Conservation (phyloP, 371 early-diverging fungal species). For the Saksenaea oblongispora region DNA sequence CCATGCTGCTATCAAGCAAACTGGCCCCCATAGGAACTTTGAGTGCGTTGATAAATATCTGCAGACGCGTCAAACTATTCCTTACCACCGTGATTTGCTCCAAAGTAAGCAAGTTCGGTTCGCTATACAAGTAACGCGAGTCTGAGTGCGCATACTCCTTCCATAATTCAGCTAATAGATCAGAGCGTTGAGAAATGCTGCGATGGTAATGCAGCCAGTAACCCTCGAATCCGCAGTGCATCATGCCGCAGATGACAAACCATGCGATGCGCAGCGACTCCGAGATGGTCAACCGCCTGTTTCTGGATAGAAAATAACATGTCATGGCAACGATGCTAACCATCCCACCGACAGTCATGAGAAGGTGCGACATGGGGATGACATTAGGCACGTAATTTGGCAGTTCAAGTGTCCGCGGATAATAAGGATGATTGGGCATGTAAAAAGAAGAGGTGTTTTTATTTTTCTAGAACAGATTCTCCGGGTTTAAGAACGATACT, state of each 20-base stretch:
- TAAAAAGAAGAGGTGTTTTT: neutral
- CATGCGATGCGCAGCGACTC: slow-evolving; percentile 64
- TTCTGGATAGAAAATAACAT: slow-evolving; percentile 20
- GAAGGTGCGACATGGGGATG: slow-evolving; percentile 33
- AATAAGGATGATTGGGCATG: slow-evolving; percentile 54
- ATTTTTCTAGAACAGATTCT: slow-evolving; percentile 4
- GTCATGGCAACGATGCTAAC: slow-evolving; percentile 30
- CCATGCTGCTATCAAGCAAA: slow-evolving; percentile 68
- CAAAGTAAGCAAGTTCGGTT: slow-evolving; percentile 77
- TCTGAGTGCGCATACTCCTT: slow-evolving; percentile 91
- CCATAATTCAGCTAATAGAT: slow-evolving; percentile 82
- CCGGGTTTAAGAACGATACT: slow-evolving; percentile 16
- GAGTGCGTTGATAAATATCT: neutral
- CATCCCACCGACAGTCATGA: slow-evolving; percentile 36
- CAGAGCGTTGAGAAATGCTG: slow-evolving; percentile 64
- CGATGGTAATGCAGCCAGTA: slow-evolving; percentile 74
- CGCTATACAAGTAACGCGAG: slow-evolving; percentile 82
- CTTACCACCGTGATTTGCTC: slow-evolving; percentile 88
- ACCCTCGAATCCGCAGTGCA: slow-evolving; percentile 87
- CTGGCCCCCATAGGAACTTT: slow-evolving; percentile 74
- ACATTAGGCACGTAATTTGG: slow-evolving; percentile 57
- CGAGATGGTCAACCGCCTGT: slow-evolving; percentile 24
- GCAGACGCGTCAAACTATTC: neutral
- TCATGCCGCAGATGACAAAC: slow-evolving; percentile 75
- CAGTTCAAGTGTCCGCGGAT: slow-evolving; percentile 48